phyloP scores from a whole-genome alignment of 192 early-diverging fungal species.

The Chytriomyces sp. region DNA sequence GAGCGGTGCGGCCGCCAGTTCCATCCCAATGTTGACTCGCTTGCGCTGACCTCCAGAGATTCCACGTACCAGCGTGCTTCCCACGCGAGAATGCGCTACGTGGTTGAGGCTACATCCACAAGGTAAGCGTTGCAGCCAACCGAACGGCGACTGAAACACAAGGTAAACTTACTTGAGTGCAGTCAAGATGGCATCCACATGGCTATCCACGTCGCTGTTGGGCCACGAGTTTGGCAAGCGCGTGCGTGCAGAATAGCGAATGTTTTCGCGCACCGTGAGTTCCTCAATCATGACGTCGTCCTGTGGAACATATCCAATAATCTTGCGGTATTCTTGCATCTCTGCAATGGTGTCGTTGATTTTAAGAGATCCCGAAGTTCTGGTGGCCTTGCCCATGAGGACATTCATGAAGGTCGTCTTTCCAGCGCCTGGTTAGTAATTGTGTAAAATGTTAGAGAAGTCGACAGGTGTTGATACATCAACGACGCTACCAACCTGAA shows the following conservation, averaged over 20 bases:
- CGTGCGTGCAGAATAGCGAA: slow-evolving; percentile 74
- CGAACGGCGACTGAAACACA: slow-evolving; percentile 44
- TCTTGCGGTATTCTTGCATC: slow-evolving; percentile 35
- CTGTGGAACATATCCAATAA: slow-evolving; percentile 48
- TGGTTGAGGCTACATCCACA: slow-evolving; percentile 15
- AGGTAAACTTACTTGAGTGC: slow-evolving; percentile 50
- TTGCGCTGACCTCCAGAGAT: slow-evolving; percentile 87
- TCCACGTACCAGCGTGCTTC: slow-evolving; percentile 72
- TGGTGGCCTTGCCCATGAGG: slow-evolving; percentile 39
- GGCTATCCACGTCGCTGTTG: slow-evolving; percentile 65
- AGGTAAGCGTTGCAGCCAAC: slow-evolving; percentile 45
- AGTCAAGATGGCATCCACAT: slow-evolving; percentile 73
- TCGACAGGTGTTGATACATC: background rate
- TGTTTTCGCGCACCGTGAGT: slow-evolving; percentile 74
- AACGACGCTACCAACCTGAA: slow-evolving; percentile 53
- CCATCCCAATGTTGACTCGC: slow-evolving; percentile 80
- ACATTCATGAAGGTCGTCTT: slow-evolving; percentile 54
- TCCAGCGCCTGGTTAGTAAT: slow-evolving; percentile 25
- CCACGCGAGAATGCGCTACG: slow-evolving; percentile 53
- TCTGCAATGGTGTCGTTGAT: slow-evolving; percentile 39
- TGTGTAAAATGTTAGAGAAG: background rate
- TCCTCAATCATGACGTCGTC: slow-evolving; percentile 47
- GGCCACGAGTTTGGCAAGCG: slow-evolving; percentile 69
- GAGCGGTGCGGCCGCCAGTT: slow-evolving; percentile 80
- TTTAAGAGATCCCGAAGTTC: slow-evolving; percentile 36